Evolutionary conservation across 2,329 filamentous ascomycete genomes (phyloP).

Genomic region (Ceratocystis cacaofunesta): DNA sequence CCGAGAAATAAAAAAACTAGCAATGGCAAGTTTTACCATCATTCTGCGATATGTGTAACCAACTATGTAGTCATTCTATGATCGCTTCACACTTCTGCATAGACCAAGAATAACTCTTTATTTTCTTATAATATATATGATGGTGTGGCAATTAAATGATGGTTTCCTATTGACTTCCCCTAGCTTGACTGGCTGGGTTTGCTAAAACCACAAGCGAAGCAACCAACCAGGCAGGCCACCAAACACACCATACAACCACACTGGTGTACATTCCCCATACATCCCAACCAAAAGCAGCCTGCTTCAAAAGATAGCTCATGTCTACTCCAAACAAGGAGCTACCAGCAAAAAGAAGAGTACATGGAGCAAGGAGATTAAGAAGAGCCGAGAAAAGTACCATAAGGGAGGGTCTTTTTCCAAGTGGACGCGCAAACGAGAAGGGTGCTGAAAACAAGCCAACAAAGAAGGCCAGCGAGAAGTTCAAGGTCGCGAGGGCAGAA

Average conservation of each 20-base stretch:
- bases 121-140: too few species aligned
- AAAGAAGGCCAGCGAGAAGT: constrained; percentile 81
- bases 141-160: too few species aligned
- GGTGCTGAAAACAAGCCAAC: constrained; percentile 67
- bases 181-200: not conserved
- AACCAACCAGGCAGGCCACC: constrained; percentile 84
- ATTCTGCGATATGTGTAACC: too few species aligned
- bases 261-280: constrained; percentile 82
- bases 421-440: constrained; percentile 55
- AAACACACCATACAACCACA: constrained; percentile 82
- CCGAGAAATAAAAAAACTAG: too few species aligned
- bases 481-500: constrained; percentile 82
- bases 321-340: constrained; percentile 28
- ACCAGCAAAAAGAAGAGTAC: constrained; percentile 36
- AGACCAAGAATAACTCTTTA: too few species aligned
- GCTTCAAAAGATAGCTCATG: constrained; percentile 46
- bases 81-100: too few species aligned
- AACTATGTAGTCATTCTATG: too few species aligned
- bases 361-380: constrained; percentile 47
- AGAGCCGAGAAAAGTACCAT: constrained; percentile 27
- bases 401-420: constrained; percentile 28
- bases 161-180: too few species aligned
- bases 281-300: constrained; percentile 76
- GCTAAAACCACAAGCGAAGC: constrained; percentile 39
- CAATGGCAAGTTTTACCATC: too few species aligned